phyloP scores from a whole-genome alignment of 169 alveolate genomes.

The Eimeria tenella region DNA sequence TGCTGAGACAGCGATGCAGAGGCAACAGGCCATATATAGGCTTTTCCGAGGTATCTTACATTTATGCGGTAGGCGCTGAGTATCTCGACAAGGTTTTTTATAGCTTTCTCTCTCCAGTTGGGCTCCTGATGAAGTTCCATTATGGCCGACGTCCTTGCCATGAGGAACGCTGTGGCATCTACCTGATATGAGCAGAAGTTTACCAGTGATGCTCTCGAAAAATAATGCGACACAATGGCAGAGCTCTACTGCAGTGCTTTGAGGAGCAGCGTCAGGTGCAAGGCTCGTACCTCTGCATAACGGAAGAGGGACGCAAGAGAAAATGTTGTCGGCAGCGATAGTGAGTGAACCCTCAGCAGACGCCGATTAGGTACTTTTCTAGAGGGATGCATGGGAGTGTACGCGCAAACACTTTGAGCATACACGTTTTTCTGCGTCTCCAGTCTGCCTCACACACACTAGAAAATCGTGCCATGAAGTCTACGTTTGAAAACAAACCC shows the following conservation, averaged over 20 bases:
- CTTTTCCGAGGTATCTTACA: background rate
- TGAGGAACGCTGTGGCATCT: slow-evolving; percentile 69
- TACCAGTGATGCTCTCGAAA: background rate
- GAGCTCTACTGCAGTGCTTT: background rate
- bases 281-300: slow-evolving; percentile 72
- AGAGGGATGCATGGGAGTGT: slow-evolving; percentile 77
- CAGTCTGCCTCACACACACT: slow-evolving; percentile 68
- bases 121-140: slow-evolving; percentile 77
- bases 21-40: background rate
- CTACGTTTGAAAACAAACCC: background rate
- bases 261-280: background rate
- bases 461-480: background rate
- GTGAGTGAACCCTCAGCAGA: slow-evolving; percentile 71
- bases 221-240: background rate
- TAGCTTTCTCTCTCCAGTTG: slow-evolving; percentile 68
- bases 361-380: slow-evolving; percentile 71
- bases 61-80: slow-evolving; percentile 73
- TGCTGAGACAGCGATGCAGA: background rate
- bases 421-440: slow-evolving; percentile 83
- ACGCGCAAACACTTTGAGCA: slow-evolving; percentile 84
- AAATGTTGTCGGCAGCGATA: slow-evolving; percentile 75
- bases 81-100: slow-evolving; percentile 67
- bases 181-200: slow-evolving; percentile 31
- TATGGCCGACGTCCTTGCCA: slow-evolving; percentile 71
- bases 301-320: slow-evolving; percentile 78